Conservation (phyloP, 2,329 filamentous ascomycete genomes). For the Zymoseptoria tritici region DNA sequence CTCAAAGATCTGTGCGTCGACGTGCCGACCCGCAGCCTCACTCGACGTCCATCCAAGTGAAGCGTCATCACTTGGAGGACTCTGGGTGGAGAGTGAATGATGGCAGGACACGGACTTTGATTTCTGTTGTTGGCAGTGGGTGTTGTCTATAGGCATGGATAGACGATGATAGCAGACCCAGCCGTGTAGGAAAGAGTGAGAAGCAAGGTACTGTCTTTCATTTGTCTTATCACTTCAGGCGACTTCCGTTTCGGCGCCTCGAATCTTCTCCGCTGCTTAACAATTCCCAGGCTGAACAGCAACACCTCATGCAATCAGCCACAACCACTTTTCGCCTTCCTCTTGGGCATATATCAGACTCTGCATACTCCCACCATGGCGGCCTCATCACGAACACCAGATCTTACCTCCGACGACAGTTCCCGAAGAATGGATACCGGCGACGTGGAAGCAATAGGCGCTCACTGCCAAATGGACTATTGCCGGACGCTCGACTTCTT, state of each 20-base stretch:
- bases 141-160: too few relatives aligned
- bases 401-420: constrained; percentile 30
- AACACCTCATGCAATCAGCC: not conserved
- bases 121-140: too few relatives aligned
- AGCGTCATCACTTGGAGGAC: not conserved
- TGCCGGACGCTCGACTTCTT: constrained; percentile 96
- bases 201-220: too few relatives aligned
- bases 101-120: too few relatives aligned
- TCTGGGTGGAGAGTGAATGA: too few relatives aligned
- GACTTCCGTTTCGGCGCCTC: not conserved
- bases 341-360: not conserved
- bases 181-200: too few relatives aligned
- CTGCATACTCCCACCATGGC: constrained; percentile 2
- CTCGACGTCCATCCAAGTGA: not conserved
- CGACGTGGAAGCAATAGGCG: constrained; percentile 79
- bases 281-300: not conserved
- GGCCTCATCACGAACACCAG: constrained; percentile 7
- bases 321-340: not conserved
- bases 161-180: too few relatives aligned
- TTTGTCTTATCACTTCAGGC: too few relatives aligned
- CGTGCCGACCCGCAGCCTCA: not conserved
- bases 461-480: constrained; percentile 83
- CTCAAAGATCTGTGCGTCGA: not conserved
- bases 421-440: constrained; percentile 67
- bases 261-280: not conserved